Conservation (phyloP, 208 protist genomes). For the Crithidia bombi region DNA sequence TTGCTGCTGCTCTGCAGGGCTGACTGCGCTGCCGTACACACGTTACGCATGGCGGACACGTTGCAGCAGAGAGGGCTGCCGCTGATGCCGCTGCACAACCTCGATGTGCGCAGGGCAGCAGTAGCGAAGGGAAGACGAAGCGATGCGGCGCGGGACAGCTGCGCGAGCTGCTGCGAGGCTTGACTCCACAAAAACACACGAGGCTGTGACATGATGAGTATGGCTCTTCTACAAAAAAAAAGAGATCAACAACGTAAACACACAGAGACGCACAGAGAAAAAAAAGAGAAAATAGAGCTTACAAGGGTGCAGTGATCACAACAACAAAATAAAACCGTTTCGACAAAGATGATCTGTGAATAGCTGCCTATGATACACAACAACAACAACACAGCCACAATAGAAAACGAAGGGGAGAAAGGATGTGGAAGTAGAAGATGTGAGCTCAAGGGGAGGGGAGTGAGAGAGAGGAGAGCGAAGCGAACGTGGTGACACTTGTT, state of each 20-base stretch:
- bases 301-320: not conserved
- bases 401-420: not conserved
- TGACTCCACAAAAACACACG: not conserved
- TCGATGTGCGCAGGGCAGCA: not conserved
- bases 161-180: constrained; percentile 12
- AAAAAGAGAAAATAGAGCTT: not conserved
- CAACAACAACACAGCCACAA: too few relatives aligned
- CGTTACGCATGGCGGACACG: not conserved
- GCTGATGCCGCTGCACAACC: not conserved
- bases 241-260: too few relatives aligned
- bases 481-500: too few relatives aligned
- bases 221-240: not conserved
- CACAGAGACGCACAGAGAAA: too few relatives aligned
- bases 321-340: not conserved
- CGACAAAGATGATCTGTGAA: not conserved
- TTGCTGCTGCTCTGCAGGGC: too few relatives aligned
- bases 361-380: not conserved
- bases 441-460: too few relatives aligned
- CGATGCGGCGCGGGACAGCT: not conserved
- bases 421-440: too few relatives aligned
- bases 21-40: not conserved
- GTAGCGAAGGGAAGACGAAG: not conserved
- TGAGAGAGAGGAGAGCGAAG: too few relatives aligned
- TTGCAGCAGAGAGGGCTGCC: not conserved
- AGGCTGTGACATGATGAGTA: constrained; percentile 5